phyloP scores from a whole-genome alignment of 164 flowering plant genomes.

The Magnolia changhungtana region DNA sequence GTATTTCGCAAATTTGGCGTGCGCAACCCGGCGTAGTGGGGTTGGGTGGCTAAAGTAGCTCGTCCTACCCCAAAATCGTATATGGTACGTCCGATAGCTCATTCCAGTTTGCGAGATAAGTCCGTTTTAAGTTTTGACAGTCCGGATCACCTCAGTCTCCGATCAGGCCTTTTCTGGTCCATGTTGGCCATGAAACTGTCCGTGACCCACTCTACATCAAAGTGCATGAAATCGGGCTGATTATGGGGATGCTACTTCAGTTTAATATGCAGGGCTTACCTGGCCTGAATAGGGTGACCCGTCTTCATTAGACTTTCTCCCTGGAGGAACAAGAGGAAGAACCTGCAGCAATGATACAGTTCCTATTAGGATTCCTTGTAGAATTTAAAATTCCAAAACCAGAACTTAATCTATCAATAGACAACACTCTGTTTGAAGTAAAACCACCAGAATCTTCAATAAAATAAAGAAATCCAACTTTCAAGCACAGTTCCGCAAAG shows the following conservation, averaged over 20 bases:
- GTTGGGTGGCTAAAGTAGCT: no score
- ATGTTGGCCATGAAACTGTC: no score
- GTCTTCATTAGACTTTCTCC: constrained; percentile 73
- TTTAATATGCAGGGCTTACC: constrained; percentile 31
- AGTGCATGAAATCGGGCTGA: not conserved
- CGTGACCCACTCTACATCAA: not conserved
- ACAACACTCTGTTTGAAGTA: not conserved
- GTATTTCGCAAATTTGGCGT: no score
- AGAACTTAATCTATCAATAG: not conserved
- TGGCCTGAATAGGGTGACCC: constrained; percentile 96
- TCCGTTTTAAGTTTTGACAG: no score
- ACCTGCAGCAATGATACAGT: constrained; percentile 43
- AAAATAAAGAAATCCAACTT: no score
- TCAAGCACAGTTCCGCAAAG: no score
- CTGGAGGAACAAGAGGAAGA: constrained; percentile 97
- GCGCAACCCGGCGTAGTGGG: no score
- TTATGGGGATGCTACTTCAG: not conserved
- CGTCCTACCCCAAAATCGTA: no score
- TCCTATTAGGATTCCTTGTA: not conserved
- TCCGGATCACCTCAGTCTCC: no score
- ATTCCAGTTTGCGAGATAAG: no score
- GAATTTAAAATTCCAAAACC: not conserved
- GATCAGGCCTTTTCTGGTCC: no score
- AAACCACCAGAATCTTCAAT: not conserved
- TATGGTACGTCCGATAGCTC: no score